These are phyloP conservation scores for Lepiota subincarnata DNA, from an alignment of 768 basidiomycete genomes.

Conservation along the genomic window DNA sequence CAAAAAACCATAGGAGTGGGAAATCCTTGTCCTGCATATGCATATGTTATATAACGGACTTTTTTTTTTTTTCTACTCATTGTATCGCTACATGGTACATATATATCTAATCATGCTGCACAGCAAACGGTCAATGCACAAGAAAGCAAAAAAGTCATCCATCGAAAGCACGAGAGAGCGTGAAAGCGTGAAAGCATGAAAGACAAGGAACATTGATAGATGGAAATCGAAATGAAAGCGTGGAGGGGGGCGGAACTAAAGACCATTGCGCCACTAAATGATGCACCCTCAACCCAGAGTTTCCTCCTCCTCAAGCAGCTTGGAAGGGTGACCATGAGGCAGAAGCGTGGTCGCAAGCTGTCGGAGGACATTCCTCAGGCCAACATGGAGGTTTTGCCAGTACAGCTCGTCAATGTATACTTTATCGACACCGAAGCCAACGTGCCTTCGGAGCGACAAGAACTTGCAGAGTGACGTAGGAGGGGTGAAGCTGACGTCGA, in stretches of 20 bases:
- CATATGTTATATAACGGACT: conserved; percentile 8
- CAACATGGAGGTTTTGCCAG: conserved; percentile 4
- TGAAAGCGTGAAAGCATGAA: neutral
- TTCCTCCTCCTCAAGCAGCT: conserved; percentile 8
- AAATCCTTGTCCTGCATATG: neutral
- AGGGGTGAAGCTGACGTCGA: conserved; percentile 9
- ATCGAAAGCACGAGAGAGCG: neutral
- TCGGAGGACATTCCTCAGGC: conserved; percentile 2
- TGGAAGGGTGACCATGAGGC: conserved; percentile 11
- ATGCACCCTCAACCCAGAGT: conserved; percentile 1
- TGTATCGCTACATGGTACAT: conserved; percentile 11
- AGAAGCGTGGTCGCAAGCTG: conserved; percentile 5
- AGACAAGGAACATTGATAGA: neutral
- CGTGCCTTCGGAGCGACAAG: conserved; percentile 5
- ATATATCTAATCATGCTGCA: conserved; percentile 12
- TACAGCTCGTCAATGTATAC: conserved; percentile 8
- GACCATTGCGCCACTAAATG: too few relatives aligned
- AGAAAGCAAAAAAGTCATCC: neutral
- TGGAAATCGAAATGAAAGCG: too few relatives aligned
- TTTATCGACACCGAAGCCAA: conserved; percentile 9
- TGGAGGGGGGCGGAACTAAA: too few relatives aligned
- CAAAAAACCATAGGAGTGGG: conserved; percentile 39
- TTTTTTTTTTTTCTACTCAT: neutral
- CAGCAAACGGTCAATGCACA: conserved; percentile 2
- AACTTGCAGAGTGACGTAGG: conserved; percentile 5